Evolutionary conservation across 2,329 filamentous ascomycete species (phyloP).

Genomic region (Sclerotinia minor): DNA sequence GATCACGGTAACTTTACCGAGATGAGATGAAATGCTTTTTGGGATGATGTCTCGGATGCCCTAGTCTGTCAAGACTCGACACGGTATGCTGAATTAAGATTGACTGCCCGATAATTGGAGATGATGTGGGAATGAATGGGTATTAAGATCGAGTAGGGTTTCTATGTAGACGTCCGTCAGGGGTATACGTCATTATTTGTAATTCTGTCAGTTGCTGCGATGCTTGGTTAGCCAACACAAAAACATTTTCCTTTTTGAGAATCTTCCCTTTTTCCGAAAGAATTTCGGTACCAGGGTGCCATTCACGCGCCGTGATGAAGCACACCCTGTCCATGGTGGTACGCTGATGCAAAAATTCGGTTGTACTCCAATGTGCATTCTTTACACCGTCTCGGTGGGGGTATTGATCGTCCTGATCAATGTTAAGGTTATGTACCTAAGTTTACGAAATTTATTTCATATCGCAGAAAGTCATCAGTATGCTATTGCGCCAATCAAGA

Average conservation of each 20-base stretch:
- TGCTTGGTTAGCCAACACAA: not conserved
- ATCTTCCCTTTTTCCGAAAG: conserved; percentile 1
- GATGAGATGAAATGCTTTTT: conserved; percentile 8
- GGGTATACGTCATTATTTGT: conserved; percentile 11
- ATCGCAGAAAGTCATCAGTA: too few relatives aligned
- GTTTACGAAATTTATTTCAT: not conserved
- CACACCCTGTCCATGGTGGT: not conserved
- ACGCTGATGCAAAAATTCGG: not conserved
- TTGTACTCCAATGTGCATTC: not conserved
- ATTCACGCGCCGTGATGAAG: not conserved
- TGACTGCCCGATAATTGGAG: not conserved
- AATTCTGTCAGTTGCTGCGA: not conserved
- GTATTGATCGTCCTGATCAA: not conserved
- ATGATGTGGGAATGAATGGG: not conserved
- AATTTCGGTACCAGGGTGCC: not conserved
- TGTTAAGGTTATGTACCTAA: not conserved
- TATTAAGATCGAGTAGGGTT: not conserved
- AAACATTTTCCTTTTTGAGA: not conserved
- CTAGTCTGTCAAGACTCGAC: conserved; percentile 2
- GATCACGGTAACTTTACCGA: conserved; percentile 16
- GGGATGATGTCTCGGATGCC: conserved; percentile 7
- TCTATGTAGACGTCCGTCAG: not conserved
- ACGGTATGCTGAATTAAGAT: not conserved
- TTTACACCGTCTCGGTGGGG: not conserved
- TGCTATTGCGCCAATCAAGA: not conserved